Conservation (phyloP, 108 stramenopile genomes). For the Conticribra guillardii region DNA sequence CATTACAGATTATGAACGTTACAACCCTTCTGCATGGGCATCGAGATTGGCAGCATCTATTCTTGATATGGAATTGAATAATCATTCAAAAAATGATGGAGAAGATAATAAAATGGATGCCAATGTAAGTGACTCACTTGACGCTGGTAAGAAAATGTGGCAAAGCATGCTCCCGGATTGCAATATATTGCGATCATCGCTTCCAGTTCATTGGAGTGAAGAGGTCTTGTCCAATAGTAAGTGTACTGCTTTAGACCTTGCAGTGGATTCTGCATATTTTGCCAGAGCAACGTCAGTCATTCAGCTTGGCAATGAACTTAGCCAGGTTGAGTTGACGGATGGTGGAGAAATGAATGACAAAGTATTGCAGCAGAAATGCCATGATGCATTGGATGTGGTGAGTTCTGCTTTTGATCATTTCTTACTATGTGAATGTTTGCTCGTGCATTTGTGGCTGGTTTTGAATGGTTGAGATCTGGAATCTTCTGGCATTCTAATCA, state of each 20-base stretch:
- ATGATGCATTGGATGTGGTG: conserved; percentile 50
- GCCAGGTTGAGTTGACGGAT: conserved; percentile 15
- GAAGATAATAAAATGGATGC: background rate
- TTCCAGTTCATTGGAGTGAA: conserved; percentile 80
- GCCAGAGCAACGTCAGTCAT: conserved; percentile 61
- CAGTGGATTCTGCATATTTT: conserved; percentile 74
- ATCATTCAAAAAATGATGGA: conserved; percentile 1
- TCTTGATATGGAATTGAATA: conserved; percentile 48
- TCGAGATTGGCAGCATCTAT: conserved; percentile 67
- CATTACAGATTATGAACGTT: conserved; percentile 31
- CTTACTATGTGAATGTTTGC: no score
- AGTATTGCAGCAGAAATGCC: conserved; percentile 28
- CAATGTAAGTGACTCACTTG: background rate
- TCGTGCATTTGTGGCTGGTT: no score
- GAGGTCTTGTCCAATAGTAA: conserved; percentile 40
- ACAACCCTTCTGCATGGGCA: conserved; percentile 60
- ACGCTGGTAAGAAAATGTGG: conserved; percentile 44
- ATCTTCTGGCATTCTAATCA: no score
- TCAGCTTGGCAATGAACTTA: conserved; percentile 36
- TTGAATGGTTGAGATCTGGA: no score
- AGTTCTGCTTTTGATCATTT: background rate
- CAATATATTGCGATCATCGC: conserved; percentile 54
- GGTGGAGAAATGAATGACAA: conserved; percentile 2
- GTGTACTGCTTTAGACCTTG: conserved; percentile 69
- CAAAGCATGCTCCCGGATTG: conserved; percentile 59